A percentile compares a stretch with the other conserved stretches of the same genome.
Evolutionary conservation across 202 grass and related monocot genomes (phyloP).

Genomic region (Schoenoplectus tabernaemontani): DNA sequence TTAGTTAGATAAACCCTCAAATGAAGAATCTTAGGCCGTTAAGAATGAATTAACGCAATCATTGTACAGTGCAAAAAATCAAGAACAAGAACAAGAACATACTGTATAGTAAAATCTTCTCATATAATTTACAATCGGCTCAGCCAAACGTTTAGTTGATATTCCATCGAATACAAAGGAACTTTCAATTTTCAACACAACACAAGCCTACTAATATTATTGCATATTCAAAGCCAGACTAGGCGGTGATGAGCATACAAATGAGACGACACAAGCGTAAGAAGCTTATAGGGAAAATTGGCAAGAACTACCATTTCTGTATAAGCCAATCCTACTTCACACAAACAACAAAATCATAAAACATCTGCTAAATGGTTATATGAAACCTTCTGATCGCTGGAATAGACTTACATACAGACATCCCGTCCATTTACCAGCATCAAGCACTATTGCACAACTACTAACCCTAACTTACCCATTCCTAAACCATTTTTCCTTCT

Average conservation of each 20-base stretch:
- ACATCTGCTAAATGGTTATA: constrained; percentile 18
- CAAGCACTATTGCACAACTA: constrained; percentile 5
- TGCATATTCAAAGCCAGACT: background rate
- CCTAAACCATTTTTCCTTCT: background rate
- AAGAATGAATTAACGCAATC: background rate
- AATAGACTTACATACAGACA: constrained; percentile 13
- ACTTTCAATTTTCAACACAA: background rate
- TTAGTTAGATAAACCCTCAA: background rate
- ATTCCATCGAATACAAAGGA: background rate
- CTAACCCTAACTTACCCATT: constrained; percentile 17
- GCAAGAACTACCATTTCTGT: constrained; percentile 1
- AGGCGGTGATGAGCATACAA: constrained; percentile 3
- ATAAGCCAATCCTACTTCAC: constrained; percentile 13
- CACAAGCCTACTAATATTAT: constrained; percentile 15
- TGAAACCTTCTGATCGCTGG: constrained; percentile 7
- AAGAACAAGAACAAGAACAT: background rate
- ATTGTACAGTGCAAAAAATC: background rate
- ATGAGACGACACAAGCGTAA: background rate
- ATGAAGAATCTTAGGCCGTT: background rate
- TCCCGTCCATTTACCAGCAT: constrained; percentile 6
- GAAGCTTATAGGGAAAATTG: constrained; percentile 19
- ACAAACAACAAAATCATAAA: background rate
- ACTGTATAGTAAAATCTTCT: background rate
- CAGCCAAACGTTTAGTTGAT: background rate
- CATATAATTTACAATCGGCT: background rate